Percentiles rank a stretch among this genome's conserved stretches.
phyloP scores from a whole-genome alignment of 179 eudicot species.

The Spinacia oleracea region DNA sequence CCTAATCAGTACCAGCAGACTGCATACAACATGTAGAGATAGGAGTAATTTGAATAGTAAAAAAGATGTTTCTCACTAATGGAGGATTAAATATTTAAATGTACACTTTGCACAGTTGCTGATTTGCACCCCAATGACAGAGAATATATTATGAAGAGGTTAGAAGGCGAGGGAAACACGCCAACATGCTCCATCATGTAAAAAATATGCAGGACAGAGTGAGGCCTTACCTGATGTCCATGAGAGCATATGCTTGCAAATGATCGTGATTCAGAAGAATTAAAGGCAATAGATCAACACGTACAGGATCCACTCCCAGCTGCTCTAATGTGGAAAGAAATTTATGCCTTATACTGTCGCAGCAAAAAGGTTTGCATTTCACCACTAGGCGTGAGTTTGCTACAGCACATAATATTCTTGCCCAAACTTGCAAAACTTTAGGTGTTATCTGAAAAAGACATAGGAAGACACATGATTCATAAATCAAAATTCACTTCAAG shows the following conservation, averaged over 20 bases:
- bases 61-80: background rate
- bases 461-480: background rate
- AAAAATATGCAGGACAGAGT: background rate
- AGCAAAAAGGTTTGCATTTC: constrained; percentile 93
- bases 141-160: background rate
- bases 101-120: background rate
- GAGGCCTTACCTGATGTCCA: constrained; percentile 81
- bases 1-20: background rate
- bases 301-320: constrained; percentile 83
- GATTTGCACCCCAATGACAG: background rate
- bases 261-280: constrained; percentile 98
- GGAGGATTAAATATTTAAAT: background rate
- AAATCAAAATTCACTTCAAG: background rate
- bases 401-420: constrained; percentile 82
- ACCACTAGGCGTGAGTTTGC: constrained; percentile 94
- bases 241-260: constrained; percentile 95
- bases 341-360: constrained; percentile 82
- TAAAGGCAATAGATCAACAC: constrained; percentile 92
- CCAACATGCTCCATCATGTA: background rate
- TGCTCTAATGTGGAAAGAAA: constrained; percentile 90
- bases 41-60: background rate
- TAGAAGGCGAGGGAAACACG: background rate
- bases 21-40: background rate
- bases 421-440: constrained; percentile 97
- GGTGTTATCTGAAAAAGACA: constrained; percentile 76